These are phyloP conservation scores for Platanthera zijinensis DNA, from an alignment of 106 monocot genomes.

Conservation along the genomic window DNA sequence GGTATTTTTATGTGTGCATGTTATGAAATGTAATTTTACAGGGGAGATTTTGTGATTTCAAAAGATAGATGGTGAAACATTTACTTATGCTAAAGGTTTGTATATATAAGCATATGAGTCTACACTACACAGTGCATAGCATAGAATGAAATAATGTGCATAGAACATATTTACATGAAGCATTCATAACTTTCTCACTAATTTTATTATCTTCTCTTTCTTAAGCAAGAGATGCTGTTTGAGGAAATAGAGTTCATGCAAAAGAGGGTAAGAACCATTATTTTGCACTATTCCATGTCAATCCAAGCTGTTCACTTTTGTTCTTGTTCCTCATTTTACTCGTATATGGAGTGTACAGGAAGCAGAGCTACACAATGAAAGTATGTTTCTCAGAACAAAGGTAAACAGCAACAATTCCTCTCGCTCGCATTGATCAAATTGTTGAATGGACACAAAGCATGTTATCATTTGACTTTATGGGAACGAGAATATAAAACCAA, in stretches of 20 bases:
- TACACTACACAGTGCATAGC: no score
- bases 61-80: no score
- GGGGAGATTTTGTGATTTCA: no score
- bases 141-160: not conserved
- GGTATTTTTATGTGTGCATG: no score
- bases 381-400: slow-evolving; percentile 7
- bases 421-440: not conserved
- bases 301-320: not conserved
- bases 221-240: slow-evolving; percentile 11
- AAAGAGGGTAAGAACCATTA: slow-evolving; percentile 1
- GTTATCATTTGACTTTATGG: no score
- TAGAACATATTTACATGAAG: not conserved
- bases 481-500: no score
- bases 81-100: no score
- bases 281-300: not conserved
- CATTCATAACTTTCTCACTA: not conserved
- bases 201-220: not conserved
- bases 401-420: not conserved
- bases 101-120: no score
- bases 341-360: not conserved
- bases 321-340: not conserved
- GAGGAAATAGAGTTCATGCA: slow-evolving; percentile 11
- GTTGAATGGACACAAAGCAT: no score
- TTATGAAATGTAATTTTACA: no score
- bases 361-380: slow-evolving; percentile 4